These are phyloP conservation scores for Paspalum vaginatum DNA, from an alignment of 176 grass and related monocot species.

Conservation along the genomic window DNA sequence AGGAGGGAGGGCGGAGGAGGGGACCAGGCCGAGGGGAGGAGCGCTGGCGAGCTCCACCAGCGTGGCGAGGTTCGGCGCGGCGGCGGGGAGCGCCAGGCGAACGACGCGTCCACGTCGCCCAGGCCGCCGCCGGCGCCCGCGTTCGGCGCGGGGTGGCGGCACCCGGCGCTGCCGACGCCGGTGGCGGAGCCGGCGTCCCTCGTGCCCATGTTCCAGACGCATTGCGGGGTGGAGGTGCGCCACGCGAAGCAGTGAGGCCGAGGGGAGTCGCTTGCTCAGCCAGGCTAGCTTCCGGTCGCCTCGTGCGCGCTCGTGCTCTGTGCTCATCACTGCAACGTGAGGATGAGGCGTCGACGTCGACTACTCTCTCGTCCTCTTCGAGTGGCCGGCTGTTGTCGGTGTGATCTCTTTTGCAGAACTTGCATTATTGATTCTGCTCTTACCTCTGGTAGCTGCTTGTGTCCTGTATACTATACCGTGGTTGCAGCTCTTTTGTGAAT, in stretches of 20 bases:
- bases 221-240: conserved; percentile 50
- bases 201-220: conserved; percentile 47
- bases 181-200: conserved; percentile 60
- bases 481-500: conserved; percentile 38
- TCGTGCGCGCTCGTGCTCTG: background rate
- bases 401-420: background rate
- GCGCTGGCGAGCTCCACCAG: conserved; percentile 2
- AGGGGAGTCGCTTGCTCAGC: background rate
- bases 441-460: conserved; percentile 8
- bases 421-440: background rate
- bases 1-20: conserved; percentile 23
- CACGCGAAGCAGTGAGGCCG: conserved; percentile 45
- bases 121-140: background rate
- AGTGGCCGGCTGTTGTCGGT: background rate
- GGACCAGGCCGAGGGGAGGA: conserved; percentile 9
- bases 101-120: background rate
- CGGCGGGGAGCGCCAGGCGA: conserved; percentile 5
- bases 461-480: conserved; percentile 5
- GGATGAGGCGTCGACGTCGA: background rate
- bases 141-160: conserved; percentile 36
- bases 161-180: conserved; percentile 51
- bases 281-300: background rate
- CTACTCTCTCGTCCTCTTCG: background rate
- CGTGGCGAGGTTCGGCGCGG: conserved; percentile 7
- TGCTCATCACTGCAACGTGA: background rate